Evolutionary conservation across 257 asterid genomes (phyloP), one percentile per base, ranked within the genome.

Genomic region (Solanum appendiculatum): DNA sequence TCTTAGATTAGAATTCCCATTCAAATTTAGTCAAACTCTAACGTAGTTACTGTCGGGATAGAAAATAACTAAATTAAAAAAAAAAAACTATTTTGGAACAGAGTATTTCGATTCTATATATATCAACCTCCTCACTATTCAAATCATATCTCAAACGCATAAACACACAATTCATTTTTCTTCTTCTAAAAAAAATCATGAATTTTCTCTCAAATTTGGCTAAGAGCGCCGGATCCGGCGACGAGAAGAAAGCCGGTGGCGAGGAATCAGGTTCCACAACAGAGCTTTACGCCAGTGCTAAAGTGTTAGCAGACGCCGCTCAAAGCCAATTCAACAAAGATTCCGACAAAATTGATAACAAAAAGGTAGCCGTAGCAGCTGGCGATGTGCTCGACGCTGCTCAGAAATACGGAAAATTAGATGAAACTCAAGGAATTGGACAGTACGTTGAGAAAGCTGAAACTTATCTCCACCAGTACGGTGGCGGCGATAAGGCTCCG

Each of bases 391-490:
- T 93, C 82, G 91, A 58, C 54, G 90, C 92, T 39, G 94, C 91
- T 37, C 73, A 86, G 5, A 66, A 87, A 12, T 92, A 93, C 84
- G 96, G 90, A 3, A 93, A 93, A 86, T 91, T 93, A 2, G 94
- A 92, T 18, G 91, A 87, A 44, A 87, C 87, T 64, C 34, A 89
- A 80, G 96, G 96, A 10, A 31, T 89, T 66, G 96, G 96, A 21
- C 90, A 91, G 90, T 93, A 93, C 87, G 92, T 88, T 40, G 94
- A 92, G 6, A 93, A 93, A 86, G 96, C 96, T 1, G 93, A 93
- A 90, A 91, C 56, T 88, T 93, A 93, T 69, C 92, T 93, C 87
- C 92, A 93, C 87, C 25, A 87, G 89, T 91, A 90, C 85, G 78
- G 83, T 12, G 90, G 40, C 3, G 90, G 40, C 3, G 78, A 74